phyloP scores from a whole-genome alignment of 2,329 filamentous ascomycete species.

The Cladophialophora carrionii region DNA sequence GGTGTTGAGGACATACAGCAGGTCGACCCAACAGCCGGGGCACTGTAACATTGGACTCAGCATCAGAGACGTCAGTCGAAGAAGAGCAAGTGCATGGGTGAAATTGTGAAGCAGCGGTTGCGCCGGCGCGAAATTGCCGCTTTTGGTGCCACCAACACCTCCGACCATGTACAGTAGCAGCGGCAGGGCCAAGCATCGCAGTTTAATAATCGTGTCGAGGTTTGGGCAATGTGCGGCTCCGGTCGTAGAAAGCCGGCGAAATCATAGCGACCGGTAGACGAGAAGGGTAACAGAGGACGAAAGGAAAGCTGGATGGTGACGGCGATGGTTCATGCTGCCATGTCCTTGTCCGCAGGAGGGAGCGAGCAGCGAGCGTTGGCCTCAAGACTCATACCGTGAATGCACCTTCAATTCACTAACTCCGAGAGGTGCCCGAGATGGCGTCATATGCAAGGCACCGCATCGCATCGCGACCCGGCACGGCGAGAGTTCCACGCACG shows the following conservation, averaged over 20 bases:
- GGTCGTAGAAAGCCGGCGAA: conserved; percentile 8
- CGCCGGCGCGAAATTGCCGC: background rate
- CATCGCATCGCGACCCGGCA: background rate
- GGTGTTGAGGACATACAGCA: background rate
- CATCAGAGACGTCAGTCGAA: background rate
- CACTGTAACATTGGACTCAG: background rate
- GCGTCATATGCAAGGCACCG: conserved; percentile 4
- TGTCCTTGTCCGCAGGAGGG: background rate
- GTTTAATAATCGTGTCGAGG: background rate
- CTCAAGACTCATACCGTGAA: no score
- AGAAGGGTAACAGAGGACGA: background rate
- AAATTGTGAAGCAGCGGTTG: background rate
- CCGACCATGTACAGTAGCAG: background rate
- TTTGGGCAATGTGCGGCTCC: background rate
- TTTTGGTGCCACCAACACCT: background rate
- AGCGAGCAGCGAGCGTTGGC: background rate
- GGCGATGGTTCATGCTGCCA: conserved; percentile 7
- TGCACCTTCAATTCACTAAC: background rate
- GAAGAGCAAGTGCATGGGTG: background rate
- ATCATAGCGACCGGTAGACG: conserved; percentile 1
- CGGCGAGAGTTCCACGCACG: background rate
- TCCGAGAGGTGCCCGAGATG: background rate
- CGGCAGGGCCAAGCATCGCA: background rate
- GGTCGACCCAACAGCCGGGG: background rate
- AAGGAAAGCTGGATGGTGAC: background rate